Base-by-base conservation (phyloP, 1,139 yeast species). In the Blastobotrys proliferans region DNA sequence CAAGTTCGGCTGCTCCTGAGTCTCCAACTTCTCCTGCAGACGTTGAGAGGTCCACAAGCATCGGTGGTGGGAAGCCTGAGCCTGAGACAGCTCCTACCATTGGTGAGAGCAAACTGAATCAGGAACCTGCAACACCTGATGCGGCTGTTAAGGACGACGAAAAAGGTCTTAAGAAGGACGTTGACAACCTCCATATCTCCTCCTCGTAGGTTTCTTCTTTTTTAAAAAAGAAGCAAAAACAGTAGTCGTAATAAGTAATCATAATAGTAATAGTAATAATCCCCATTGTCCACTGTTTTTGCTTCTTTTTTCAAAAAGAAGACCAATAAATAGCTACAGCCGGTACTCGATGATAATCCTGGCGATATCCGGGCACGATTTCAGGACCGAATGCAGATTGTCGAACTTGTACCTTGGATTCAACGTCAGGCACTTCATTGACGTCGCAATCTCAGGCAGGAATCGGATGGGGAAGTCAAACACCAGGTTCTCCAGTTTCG, bases 1-100 rank as follows among this genome's bases (percentile, higher is more conserved):
- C 38, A 16, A 25, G 41, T 30, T 27, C 48, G 24, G 43, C 45
- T 2, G 42, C 27, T 20, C 29, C 33, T 3, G 35, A n/a, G 11
- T 29, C 34, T 11, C 41, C 41, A 16, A 39, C 39, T 35, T 38
- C 43, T 6, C 22, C 36, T 20, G 38, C 30, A 27, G 41, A 40
- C 13, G 44, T 33, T n/a, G 5, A 29, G 8, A 24, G 10, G 8
- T 8, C 26, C 11, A 8, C 26, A 24, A 11, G 26, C 11, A 24
- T 11, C 11, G 26, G 26, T 11, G 26, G 10, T 24, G 26, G 11
- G 26, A 24, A 24, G n/a, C n/a, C n/a, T n/a, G n/a, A n/a, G n/a
- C n/a, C n/a, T n/a, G n/a, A n/a, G n/a, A n/a, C n/a, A n/a, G n/a
- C n/a, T n/a, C n/a, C n/a, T n/a, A n/a, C n/a, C n/a, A n/a, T n/a